These are phyloP conservation scores for Stagonosporopsis cucurbitacearum DNA, from an alignment of 2,329 filamentous ascomycete genomes.

Conservation along the genomic window DNA sequence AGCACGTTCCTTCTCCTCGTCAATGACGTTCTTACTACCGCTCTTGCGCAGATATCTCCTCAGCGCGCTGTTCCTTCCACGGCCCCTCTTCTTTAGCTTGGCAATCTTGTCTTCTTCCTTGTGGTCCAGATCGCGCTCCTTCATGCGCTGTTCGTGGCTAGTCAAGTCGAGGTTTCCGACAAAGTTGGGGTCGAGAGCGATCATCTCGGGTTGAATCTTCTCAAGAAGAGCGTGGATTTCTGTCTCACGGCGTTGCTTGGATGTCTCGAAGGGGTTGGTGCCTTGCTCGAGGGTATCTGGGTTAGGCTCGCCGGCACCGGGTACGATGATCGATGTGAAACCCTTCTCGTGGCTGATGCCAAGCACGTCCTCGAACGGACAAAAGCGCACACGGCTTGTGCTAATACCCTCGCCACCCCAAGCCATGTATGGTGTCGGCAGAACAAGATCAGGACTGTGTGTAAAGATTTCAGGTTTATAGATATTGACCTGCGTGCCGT, in stretches of 20 bases:
- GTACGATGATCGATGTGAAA: conserved; percentile 88
- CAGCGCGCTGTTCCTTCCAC: conserved; percentile 88
- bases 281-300: conserved; percentile 85
- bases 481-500: conserved; percentile 85
- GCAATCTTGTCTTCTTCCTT: conserved; percentile 66
- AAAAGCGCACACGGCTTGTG: conserved; percentile 86
- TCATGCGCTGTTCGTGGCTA: conserved; percentile 76
- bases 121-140: conserved; percentile 80
- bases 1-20: conserved; percentile 88
- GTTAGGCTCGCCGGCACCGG: conserved; percentile 95
- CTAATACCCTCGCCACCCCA: conserved; percentile 87
- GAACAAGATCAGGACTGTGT: conserved; percentile 74
- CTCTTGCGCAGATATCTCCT: conserved; percentile 92
- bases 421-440: conserved; percentile 87
- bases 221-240: conserved; percentile 91
- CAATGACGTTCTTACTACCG: conserved; percentile 89
- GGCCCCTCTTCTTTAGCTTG: conserved; percentile 74
- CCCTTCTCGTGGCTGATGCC: conserved; percentile 84
- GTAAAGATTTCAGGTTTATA: conserved; percentile 86
- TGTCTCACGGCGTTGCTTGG: conserved; percentile 87
- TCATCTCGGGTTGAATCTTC: conserved; percentile 97
- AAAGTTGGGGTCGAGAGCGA: conserved; percentile 89
- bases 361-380: conserved; percentile 91
- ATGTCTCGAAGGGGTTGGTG: conserved; percentile 88
- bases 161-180: conserved; percentile 86